Base-by-base conservation (phyloP, 1,284 basidiomycete species). In the Ceratobasidium sp. region DNA sequence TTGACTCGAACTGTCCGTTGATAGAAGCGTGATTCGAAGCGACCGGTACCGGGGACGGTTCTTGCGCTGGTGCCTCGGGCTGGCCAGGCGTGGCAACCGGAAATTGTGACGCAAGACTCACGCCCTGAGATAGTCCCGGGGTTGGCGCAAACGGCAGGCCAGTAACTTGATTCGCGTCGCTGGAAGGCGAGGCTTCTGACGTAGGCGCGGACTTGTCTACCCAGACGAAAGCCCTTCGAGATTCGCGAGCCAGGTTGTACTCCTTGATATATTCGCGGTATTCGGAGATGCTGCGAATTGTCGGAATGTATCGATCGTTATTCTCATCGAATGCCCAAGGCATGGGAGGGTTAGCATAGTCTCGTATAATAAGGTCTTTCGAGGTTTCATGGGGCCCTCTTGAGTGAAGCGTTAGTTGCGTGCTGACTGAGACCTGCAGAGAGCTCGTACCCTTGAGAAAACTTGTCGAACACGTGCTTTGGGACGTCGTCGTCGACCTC, bases 401-500 rank as follows among this genome's bases (percentile, higher is more conserved):
- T 48, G 18, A 27, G 23, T 18, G 23, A 35, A 68, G 66, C 18
- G 62, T 44, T 52, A 41, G 38, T 44, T 46, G 4, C 35, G 16
- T 27, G 35, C 14, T 6, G 27, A n/a, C 16, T 41, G 18, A 55
- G 27, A 48, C 1, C 18, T 52, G 23, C 12, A 5, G 20, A n/a
- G 3, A 38, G 20, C 35, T n/a, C 60, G 60, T n/a, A 62, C 60
- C 35, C 20, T 41, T 35, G 33, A 33, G 33, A 33, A 44, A n/a
- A 8, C n/a, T 20, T 20, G 20, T 41, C 33, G 7, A 59, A 55
- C 10, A 48, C 1, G 2, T 71, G 20, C 30, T 23, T 4, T 59
- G 69, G 69, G 33, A 71, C 33, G 41, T 59, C n/a, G 23, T 59
- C 38, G 12, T 60, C 38, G 10, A 71, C 54, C 23, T 59, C 55